phyloP scores from a whole-genome alignment of 2,329 filamentous ascomycete genomes.

The Trichothecium roseum region DNA sequence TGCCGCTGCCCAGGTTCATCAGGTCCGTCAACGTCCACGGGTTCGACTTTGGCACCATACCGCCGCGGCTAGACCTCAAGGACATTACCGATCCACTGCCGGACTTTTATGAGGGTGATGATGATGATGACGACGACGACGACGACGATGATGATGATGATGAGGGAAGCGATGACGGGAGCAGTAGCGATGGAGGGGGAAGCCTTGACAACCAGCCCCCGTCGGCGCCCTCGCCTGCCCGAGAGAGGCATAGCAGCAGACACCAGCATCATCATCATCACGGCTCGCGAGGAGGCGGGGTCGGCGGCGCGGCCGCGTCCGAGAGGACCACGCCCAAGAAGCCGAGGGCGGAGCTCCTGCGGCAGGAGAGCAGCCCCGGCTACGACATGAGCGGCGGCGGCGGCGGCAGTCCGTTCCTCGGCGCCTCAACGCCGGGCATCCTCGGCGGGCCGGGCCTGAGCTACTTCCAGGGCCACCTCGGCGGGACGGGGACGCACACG shows the following conservation, averaged over 20 bases:
- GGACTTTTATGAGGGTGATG: slow-evolving; percentile 87
- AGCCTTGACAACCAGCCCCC: background rate
- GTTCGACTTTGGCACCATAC: slow-evolving; percentile 80
- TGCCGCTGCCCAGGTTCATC: slow-evolving; percentile 88
- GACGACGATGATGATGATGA: slow-evolving; percentile 21
- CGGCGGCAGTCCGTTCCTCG: slow-evolving; percentile 49
- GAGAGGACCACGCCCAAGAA: no score
- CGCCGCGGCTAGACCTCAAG: slow-evolving; percentile 83
- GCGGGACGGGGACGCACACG: slow-evolving; percentile 56
- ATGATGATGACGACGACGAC: slow-evolving; percentile 40
- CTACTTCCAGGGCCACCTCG: slow-evolving; percentile 73
- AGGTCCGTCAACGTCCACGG: slow-evolving; percentile 89
- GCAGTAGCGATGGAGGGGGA: background rate
- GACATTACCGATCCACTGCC: slow-evolving; percentile 92
- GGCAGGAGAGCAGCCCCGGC: no score
- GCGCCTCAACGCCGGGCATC: slow-evolving; percentile 49
- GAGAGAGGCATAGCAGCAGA: background rate
- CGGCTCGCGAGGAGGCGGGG: slow-evolving; percentile 6
- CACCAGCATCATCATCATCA: no score
- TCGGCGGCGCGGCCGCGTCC: slow-evolving; percentile 7
- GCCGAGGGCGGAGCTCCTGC: slow-evolving; percentile 1
- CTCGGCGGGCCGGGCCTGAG: slow-evolving; percentile 67
- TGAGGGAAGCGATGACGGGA: slow-evolving; percentile 10
- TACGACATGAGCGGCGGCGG: no score
- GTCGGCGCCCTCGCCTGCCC: no score